phyloP scores from a whole-genome alignment of 805 yeast genomes.

The Cyberlindnera americana region DNA sequence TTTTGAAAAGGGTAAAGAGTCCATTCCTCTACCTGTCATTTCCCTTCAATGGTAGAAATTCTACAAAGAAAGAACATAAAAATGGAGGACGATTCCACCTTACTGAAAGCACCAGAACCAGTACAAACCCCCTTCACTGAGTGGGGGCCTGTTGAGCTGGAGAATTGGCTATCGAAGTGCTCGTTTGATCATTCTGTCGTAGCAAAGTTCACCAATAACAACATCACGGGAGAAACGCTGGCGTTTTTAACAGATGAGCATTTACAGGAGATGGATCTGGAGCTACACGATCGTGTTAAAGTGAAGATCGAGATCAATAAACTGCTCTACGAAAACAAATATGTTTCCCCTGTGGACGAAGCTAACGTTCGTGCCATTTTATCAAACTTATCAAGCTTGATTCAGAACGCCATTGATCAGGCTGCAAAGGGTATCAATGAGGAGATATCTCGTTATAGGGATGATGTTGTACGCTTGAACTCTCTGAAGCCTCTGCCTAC shows the following conservation, averaged over 20 bases:
- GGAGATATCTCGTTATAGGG: slow-evolving; percentile 17
- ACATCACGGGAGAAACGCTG: slow-evolving; percentile 69
- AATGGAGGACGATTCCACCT: slow-evolving; percentile 11
- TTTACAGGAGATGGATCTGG: slow-evolving; percentile 68
- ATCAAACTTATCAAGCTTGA: slow-evolving; percentile 13
- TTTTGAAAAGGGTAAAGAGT: no score
- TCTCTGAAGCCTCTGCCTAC: slow-evolving; percentile 23
- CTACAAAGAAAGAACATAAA: not conserved
- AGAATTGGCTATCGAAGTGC: slow-evolving; percentile 22
- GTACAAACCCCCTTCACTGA: slow-evolving; percentile 11
- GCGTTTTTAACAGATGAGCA: slow-evolving; percentile 68
- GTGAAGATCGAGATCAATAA: slow-evolving; percentile 59
- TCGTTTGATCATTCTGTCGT: slow-evolving; percentile 19
- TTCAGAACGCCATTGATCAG: slow-evolving; percentile 15
- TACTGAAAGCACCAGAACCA: slow-evolving; percentile 4
- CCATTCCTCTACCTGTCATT: no score
- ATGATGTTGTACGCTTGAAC: slow-evolving; percentile 14
- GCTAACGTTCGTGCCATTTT: slow-evolving; percentile 12
- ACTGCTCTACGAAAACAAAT: slow-evolving; percentile 32
- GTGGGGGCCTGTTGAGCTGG: slow-evolving; percentile 26
- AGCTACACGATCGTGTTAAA: slow-evolving; percentile 50
- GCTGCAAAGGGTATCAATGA: slow-evolving; percentile 10
- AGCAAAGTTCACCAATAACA: slow-evolving; percentile 46
- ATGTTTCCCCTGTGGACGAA: slow-evolving; percentile 12
- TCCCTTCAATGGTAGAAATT: not conserved